A percentile compares a stretch with the other conserved stretches of the same genome.
phyloP scores from a whole-genome alignment of 2,329 filamentous ascomycete genomes.

The Alternaria brassicicola region DNA sequence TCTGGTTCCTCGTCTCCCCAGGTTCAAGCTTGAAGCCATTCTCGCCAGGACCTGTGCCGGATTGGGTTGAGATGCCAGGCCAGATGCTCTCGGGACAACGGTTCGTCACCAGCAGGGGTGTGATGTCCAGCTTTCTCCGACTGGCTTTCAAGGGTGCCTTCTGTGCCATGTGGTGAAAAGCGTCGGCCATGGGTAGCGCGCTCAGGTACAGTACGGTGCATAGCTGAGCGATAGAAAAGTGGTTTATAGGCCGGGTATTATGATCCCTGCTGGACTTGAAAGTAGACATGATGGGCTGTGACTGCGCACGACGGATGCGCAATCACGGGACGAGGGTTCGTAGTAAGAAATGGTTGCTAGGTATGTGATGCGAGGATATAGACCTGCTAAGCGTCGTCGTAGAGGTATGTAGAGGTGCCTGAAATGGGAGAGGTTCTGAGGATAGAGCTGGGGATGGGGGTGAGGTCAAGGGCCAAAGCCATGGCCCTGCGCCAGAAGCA shows the following conservation, averaged over 20 bases:
- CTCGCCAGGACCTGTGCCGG: constrained; percentile 68
- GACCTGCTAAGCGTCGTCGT: constrained; percentile 22
- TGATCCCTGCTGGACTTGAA: constrained; percentile 11
- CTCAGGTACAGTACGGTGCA: constrained; percentile 34
- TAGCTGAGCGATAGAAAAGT: constrained; percentile 23
- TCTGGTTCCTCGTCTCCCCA: constrained; percentile 65
- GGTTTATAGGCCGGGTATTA: constrained; percentile 8
- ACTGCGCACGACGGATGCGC: constrained; percentile 20
- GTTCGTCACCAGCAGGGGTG: constrained; percentile 72
- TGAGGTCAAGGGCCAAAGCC: constrained; percentile 17
- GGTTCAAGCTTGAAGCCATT: constrained; percentile 71
- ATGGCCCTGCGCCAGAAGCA: constrained; percentile 25
- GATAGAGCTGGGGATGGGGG: constrained; percentile 6
- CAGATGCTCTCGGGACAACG: constrained; percentile 73
- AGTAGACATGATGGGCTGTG: constrained; percentile 25
- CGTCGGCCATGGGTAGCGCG: constrained; percentile 29
- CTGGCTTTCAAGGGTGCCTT: constrained; percentile 37
- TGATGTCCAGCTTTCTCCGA: constrained; percentile 44
- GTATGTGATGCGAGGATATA: constrained; percentile 17
- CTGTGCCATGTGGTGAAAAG: constrained; percentile 42
- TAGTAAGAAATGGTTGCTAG: constrained; percentile 20
- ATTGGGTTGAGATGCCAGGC: constrained; percentile 76
- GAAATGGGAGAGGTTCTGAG: neutral
- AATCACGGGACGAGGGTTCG: constrained; percentile 10
- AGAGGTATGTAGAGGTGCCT: constrained; percentile 7